Base-by-base conservation (phyloP, 306 rosid species). In the Castanospermum australe region DNA sequence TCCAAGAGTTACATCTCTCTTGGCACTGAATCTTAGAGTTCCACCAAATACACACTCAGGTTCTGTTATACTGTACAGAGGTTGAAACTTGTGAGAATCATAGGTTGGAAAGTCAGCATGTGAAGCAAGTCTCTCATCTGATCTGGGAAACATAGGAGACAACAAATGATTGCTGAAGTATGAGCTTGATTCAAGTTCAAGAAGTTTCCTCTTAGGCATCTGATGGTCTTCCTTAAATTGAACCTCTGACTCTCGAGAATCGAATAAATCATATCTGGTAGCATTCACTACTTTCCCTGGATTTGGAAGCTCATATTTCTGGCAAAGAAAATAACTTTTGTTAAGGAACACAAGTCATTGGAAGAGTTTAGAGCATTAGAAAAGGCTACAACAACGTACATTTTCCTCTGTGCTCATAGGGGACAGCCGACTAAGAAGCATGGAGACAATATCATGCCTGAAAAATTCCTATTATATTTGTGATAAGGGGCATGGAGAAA, bases 351-450 rank as follows among this genome's bases (percentile, higher is more conserved):
- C 17, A 35, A 75, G 35, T 59, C 52, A 74, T 52, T 41, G 48
- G 45, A 77, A 76, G 17, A 52, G 25, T 11, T 36, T 22, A 54
- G 44, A 77, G 70, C 73, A 70, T 79, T 24, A 66, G 22, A 67
- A 79, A 84, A 57, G 52, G 84, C 52, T 24, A 76, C 21, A 52
- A 65, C 60, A 74, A 75, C 87, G 35, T 89, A 94, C 97, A 68
- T 84, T 78, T 76, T 74, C 87, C 55, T 72, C 73, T 5, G 33
- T 59, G 84, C 81, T 80, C 71, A 44, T 51, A 3, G 92, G 92
- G 63, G 83, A 70, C 68, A 94, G 92, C 86, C 97, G 92, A 65
- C 78, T 67, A 75, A 94, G 91, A 67, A 94, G 99, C 66, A 72
- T 14, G 67, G 88, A 77, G 79, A 88, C 78, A 83, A 92, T 76